Evolutionary conservation across 257 asterid genomes (phyloP), one percentile per base, ranked within the genome.

Genomic region (Fraxinus pennsylvanica): DNA sequence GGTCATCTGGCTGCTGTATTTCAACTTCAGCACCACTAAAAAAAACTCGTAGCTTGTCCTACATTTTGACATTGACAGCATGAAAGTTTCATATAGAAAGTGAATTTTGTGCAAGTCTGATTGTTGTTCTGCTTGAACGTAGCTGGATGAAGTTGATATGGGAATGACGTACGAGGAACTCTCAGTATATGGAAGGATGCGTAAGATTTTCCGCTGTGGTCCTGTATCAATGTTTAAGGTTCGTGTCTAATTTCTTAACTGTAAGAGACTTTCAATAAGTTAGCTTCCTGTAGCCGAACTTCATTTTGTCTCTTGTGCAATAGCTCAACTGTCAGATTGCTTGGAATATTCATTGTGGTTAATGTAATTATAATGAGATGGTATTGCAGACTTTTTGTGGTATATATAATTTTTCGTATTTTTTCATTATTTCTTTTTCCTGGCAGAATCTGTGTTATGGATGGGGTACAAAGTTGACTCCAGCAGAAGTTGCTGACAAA

Each of bases 201-300:
- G 99, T 10, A 92, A 94, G 84, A 94, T 92, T 71, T 95, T 90
- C 90, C 94, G 97, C 30, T 91, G 97, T 39, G 99, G 98, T 32
- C 99, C 99, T 52, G 94, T 93, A 32, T 93, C 99, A 65, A 93
- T 95, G 98, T 95, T 95, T 80, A 91, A 95, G 99, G 99, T 95
- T 78, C 25, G 87, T 79, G 61, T 71, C 52, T 52, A 13, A 52
- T n/a, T 32, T n/a, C 15, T 63, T 36, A 57, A 30, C 43, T 9
- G n/a, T 65, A 14, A 33, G 25, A 33, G 15, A 43, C 41, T 71
- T 27, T 35, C 52, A 30, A 12, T 22, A 9, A 35, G 45, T 36
- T 33, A 22, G 45, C 50, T 6, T 71, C 15, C 17, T 15, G 63
- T 19, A 22, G 1, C 76, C 1, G 4, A 14, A 1, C 33, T 65